Evolutionary conservation across 305 asterid genomes (phyloP), one percentile per base, ranked within the genome.

Genomic region (Plantago rigida): DNA sequence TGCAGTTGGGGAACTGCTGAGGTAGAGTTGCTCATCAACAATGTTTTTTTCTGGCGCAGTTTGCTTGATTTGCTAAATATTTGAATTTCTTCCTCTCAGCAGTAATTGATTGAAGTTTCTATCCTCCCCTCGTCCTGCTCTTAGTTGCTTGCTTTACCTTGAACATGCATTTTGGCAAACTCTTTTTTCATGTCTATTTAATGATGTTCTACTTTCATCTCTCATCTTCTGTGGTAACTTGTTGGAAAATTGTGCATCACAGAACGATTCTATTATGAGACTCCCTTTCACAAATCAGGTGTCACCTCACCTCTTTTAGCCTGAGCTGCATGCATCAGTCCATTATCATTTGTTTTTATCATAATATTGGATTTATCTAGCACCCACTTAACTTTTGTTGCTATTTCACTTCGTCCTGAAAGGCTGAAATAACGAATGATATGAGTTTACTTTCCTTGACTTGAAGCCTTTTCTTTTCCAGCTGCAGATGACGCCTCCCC

Each of bases 1-100:
- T 62, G 99, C 99, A 68, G 96, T 92, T 56, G 99, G 99, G 73
- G 99, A 92, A 73, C 84, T 92, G 78, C 81, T 92, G 78, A 88
- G 99, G 99, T 92, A 72, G 60, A 84, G 58, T 67, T 50, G 68
- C 51, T 73, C 54, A 53, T 47, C 44, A 36, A 8, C 44, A 8
- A 36, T 42, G 51, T 54, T 31, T 47, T 58, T 51, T 39, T 19
- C 1, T 22, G 1, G 19, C 11, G 19, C 55, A 50, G 50, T 62
- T 56, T 53, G 45, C 47, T 47, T 13, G 48, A 45, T 63, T 48
- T 46, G 9, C 11, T 53, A 48, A 65, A 42, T 65, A 24, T 45
- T 5, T 13, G 56, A 51, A 53, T 63, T 28, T 46, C 64, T 55
- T 34, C 65, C 41, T 62, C 4, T 52, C 41, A 8, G 44, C 44